phyloP scores from a whole-genome alignment of 2,329 filamentous ascomycete genomes.

The Berkeleyomyces rouxiae region DNA sequence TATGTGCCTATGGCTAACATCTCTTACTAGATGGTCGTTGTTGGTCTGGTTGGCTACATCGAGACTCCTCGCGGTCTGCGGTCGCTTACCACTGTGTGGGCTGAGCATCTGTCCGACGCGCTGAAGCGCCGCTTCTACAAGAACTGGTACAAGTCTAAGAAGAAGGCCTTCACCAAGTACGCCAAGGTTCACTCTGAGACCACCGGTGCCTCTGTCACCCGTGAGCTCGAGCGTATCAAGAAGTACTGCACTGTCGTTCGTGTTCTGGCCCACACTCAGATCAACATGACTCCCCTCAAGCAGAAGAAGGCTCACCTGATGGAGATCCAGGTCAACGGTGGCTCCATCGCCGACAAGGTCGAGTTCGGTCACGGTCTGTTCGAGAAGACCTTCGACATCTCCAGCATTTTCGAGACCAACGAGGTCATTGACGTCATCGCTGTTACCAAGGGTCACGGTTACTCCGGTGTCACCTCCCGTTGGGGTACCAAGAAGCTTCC shows the following conservation, averaged over 20 bases:
- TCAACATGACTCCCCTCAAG: slow-evolving; percentile 98
- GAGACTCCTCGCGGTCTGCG: slow-evolving; percentile 98
- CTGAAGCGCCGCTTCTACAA: slow-evolving; percentile 99
- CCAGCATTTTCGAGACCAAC: slow-evolving; percentile 94
- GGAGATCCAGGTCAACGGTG: slow-evolving; percentile 99
- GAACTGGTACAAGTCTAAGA: slow-evolving; percentile 99
- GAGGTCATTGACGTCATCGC: slow-evolving; percentile 98
- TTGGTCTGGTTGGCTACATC: slow-evolving; percentile 99
- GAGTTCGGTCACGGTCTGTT: slow-evolving; percentile 88
- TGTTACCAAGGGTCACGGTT: slow-evolving; percentile 99
- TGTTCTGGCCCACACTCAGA: slow-evolving; percentile 97
- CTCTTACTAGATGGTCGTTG: slow-evolving; percentile 81
- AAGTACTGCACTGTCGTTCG: slow-evolving; percentile 99
- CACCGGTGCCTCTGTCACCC: slow-evolving; percentile 77
- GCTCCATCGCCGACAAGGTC: slow-evolving; percentile 90
- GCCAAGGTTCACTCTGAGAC: slow-evolving; percentile 99
- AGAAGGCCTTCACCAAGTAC: slow-evolving; percentile 99
- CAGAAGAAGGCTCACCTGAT: slow-evolving; percentile 99
- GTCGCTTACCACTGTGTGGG: slow-evolving; percentile 98
- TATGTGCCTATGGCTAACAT: slow-evolving; percentile 57
- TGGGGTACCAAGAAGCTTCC: slow-evolving; percentile 99
- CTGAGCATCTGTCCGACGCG: slow-evolving; percentile 97
- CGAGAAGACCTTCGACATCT: slow-evolving; percentile 95
- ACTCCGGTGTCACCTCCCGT: slow-evolving; percentile 88
- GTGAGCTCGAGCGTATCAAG: slow-evolving; percentile 99